phyloP scores from a whole-genome alignment of 345 rosid genomes.

The Euphorbia peplus region DNA sequence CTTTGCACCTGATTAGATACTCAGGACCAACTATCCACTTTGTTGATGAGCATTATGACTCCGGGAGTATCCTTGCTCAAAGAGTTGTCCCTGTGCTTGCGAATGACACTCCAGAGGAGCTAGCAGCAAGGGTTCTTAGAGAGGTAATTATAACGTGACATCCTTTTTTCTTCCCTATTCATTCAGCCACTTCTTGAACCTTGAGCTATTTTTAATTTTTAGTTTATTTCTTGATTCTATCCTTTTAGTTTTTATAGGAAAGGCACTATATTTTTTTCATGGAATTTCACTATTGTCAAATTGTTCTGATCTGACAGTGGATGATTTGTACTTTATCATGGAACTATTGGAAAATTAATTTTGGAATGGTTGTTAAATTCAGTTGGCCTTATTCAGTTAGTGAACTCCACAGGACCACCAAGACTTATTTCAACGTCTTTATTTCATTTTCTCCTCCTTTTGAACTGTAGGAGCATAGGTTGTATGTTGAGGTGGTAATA shows the following conservation, averaged over 20 bases:
- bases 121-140: conserved; percentile 73
- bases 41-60: conserved; percentile 88
- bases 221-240: neutral
- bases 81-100: conserved; percentile 60
- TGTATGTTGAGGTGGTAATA: conserved; percentile 65
- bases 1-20: conserved; percentile 40
- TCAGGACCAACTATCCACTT: conserved; percentile 90
- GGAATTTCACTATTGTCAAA: neutral
- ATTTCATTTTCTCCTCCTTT: neutral
- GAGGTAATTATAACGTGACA: conserved; percentile 32
- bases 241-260: neutral
- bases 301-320: neutral
- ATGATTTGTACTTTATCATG: neutral
- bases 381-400: conserved; percentile 19
- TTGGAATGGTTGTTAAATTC: conserved; percentile 25
- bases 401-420: conserved; percentile 4
- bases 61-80: conserved; percentile 85
- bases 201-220: conserved; percentile 12
- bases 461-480: conserved; percentile 58
- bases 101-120: conserved; percentile 62
- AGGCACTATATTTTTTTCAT: neutral
- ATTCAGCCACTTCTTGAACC: no score
- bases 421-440: neutral
- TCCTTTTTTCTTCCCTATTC: no score
- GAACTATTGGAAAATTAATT: conserved; percentile 24